phyloP scores from a whole-genome alignment of 2,329 filamentous ascomycete genomes.

The Blumeriella jaapii region DNA sequence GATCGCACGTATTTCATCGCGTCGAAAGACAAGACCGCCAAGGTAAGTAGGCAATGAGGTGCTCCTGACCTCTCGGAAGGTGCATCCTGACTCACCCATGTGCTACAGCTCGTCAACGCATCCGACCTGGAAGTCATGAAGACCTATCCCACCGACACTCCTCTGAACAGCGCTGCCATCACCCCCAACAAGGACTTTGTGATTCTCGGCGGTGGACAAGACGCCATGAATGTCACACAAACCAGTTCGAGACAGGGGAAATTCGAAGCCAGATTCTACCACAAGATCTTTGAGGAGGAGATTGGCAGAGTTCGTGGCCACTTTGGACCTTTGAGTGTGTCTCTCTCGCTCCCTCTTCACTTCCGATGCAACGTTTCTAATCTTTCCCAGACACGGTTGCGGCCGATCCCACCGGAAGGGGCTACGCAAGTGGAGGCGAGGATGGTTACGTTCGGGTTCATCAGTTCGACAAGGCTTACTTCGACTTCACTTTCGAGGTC shows the following conservation, averaged over 20 bases:
- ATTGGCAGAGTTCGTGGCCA: constrained; percentile 94
- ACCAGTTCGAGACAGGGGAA: constrained; percentile 86
- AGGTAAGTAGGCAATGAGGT: constrained; percentile 44
- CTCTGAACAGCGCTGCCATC: constrained; percentile 89
- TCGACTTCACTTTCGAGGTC: constrained; percentile 97
- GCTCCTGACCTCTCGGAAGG: no score
- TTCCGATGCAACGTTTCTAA: no score
- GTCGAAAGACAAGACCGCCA: constrained; percentile 94
- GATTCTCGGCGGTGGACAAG: constrained; percentile 94
- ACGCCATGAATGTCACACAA: constrained; percentile 96
- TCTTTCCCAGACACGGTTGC: constrained; percentile 61
- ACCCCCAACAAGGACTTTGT: constrained; percentile 96
- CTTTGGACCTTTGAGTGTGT: constrained; percentile 70
- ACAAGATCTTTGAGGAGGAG: constrained; percentile 99
- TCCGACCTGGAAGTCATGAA: constrained; percentile 86
- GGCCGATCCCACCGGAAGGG: constrained; percentile 78
- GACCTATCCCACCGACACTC: constrained; percentile 84
- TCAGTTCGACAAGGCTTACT: constrained; percentile 97
- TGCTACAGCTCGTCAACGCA: constrained; percentile 59
- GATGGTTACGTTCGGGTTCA: constrained; percentile 98
- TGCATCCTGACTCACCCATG: constrained; percentile 5
- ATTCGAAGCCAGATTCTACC: constrained; percentile 98
- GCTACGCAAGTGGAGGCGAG: constrained; percentile 92
- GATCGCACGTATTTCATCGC: constrained; percentile 99
- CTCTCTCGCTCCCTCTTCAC: no score